These are phyloP conservation scores for Pyrenochaeta sp. DNA, from an alignment of 2,329 filamentous ascomycete species.

Conservation along the genomic window DNA sequence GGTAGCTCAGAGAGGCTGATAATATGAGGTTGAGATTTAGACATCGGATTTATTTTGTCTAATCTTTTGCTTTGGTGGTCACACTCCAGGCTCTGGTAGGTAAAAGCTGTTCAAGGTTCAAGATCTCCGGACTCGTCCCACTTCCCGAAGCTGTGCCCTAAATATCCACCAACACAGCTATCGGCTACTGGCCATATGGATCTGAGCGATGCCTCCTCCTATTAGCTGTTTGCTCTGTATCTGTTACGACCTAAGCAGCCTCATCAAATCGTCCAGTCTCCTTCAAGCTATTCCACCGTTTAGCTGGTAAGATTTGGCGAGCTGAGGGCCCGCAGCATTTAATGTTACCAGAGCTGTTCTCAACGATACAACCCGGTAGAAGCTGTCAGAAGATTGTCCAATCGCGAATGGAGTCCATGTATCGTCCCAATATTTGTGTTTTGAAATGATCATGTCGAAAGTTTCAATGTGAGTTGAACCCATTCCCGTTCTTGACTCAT, in stretches of 20 bases:
- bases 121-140: not conserved
- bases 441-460: not conserved
- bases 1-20: not conserved
- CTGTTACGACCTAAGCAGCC: not conserved
- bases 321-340: too few species aligned
- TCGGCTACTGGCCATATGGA: not conserved
- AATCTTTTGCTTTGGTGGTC: not conserved
- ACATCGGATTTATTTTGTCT: not conserved
- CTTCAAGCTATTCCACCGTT: not conserved
- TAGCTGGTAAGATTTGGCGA: not conserved
- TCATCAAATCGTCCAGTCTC: not conserved
- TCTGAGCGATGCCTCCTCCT: not conserved
- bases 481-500: conserved; percentile 18
- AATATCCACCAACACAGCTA: not conserved
- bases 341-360: not conserved
- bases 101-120: not conserved
- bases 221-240: not conserved
- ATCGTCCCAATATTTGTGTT: not conserved
- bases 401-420: not conserved
- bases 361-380: not conserved
- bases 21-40: not conserved
- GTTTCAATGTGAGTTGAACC: not conserved
- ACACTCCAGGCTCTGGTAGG: not conserved
- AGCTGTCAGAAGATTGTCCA: not conserved
- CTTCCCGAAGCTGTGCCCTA: not conserved